These are phyloP conservation scores for Arthrobotrys iridis DNA, from an alignment of 2,329 filamentous ascomycete species.

Conservation along the genomic window DNA sequence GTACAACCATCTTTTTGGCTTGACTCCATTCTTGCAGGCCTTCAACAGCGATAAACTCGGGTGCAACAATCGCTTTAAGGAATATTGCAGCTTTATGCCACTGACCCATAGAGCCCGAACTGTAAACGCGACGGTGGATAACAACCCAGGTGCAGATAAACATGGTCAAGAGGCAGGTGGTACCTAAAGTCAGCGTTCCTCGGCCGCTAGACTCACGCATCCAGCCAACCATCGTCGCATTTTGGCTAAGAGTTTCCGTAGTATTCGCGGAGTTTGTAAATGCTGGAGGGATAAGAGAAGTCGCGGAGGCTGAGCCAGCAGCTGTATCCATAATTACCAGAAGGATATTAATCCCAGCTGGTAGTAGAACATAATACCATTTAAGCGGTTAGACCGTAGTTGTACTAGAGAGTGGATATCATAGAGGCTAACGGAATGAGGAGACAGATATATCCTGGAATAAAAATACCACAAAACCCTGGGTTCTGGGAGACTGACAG, in stretches of 20 bases:
- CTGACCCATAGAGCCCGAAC: constrained; percentile 38
- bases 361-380: not conserved
- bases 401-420: not conserved
- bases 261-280: not conserved
- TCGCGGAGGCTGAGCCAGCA: constrained; percentile 26
- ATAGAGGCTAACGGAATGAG: not conserved
- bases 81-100: constrained; percentile 59
- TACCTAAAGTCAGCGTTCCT: constrained; percentile 60
- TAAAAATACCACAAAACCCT: not conserved
- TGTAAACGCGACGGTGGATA: constrained; percentile 61
- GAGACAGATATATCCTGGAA: not conserved
- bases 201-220: constrained; percentile 58
- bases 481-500: not conserved
- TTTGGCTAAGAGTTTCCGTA: not conserved
- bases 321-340: not conserved
- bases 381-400: not conserved
- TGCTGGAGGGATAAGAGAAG: not conserved
- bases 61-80: constrained; percentile 60
- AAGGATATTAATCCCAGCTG: not conserved
- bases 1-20: constrained; percentile 59
- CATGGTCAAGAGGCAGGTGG: constrained; percentile 59
- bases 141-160: constrained; percentile 61
- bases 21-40: constrained; percentile 61
- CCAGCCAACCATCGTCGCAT: constrained; percentile 59
- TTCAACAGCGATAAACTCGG: constrained; percentile 61